Evolutionary conservation across 2,329 filamentous ascomycete species (phyloP).

Genomic region (Paecilomyces formosus): DNA sequence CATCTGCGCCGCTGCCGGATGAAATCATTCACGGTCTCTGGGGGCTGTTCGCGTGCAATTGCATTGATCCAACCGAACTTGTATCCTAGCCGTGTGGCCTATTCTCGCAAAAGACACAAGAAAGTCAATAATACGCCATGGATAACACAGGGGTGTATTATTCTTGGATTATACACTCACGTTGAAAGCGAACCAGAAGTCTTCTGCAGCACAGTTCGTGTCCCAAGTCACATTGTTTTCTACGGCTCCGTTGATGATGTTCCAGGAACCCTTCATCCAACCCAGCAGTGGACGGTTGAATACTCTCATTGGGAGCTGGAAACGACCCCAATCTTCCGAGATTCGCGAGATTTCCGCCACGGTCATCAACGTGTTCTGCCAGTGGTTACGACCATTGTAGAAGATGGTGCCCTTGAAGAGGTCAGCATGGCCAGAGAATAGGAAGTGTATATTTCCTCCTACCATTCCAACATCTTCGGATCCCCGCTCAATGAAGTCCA

Average conservation of each 20-base stretch:
- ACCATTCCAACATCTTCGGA: slow-evolving; percentile 7
- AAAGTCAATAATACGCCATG: neutral
- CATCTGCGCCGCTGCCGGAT: slow-evolving; percentile 5
- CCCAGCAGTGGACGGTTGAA: slow-evolving; percentile 6
- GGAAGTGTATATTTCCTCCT: neutral
- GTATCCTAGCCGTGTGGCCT: slow-evolving; percentile 5
- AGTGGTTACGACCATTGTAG: slow-evolving; percentile 7
- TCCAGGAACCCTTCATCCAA: slow-evolving; percentile 6
- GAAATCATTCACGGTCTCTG: slow-evolving; percentile 3
- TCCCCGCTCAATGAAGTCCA: slow-evolving; percentile 9
- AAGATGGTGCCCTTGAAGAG: slow-evolving; percentile 6
- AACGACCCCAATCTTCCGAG: slow-evolving; percentile 7
- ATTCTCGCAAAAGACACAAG: neutral
- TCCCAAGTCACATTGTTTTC: slow-evolving; percentile 7
- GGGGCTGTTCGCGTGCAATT: slow-evolving; percentile 6
- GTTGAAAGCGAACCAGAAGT: slow-evolving; percentile 8
- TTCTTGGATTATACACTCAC: slow-evolving; percentile 1
- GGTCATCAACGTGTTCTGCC: slow-evolving; percentile 3
- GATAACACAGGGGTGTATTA: neutral
- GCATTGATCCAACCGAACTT: slow-evolving; percentile 9
- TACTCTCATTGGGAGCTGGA: slow-evolving; percentile 4
- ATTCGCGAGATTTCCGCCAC: slow-evolving; percentile 6
- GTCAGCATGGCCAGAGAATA: neutral
- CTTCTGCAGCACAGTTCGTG: slow-evolving; percentile 6
- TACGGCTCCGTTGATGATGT: slow-evolving; percentile 6